These are phyloP conservation scores for Paratrimastix pyriformis DNA, from an alignment of 78 protist genomes.

Conservation along the genomic window DNA sequence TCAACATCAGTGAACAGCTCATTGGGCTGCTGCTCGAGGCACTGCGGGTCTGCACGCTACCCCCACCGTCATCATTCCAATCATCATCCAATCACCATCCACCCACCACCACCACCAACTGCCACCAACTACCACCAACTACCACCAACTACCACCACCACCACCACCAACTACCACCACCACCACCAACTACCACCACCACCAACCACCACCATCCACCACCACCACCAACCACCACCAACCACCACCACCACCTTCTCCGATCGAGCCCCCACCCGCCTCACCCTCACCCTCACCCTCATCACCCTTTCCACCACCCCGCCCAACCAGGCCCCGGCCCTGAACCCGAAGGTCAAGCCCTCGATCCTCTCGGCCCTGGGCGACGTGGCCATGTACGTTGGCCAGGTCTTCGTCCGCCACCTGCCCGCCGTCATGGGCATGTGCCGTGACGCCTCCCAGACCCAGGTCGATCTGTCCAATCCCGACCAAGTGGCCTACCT, in stretches of 20 bases:
- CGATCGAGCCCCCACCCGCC: no score
- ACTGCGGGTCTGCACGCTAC: not conserved
- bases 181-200: no score
- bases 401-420: conserved; percentile 43
- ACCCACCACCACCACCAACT: no score
- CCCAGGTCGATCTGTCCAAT: conserved; percentile 8
- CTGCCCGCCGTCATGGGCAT: conserved; percentile 37
- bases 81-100: not conserved
- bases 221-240: no score
- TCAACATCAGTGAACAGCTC: conserved; percentile 29
- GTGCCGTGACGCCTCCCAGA: conserved; percentile 32
- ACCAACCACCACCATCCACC: no score
- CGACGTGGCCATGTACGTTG: conserved; percentile 73
- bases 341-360: conserved; percentile 61
- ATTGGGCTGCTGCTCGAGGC: conserved; percentile 38
- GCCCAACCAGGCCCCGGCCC: no score
- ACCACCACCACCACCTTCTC: no score
- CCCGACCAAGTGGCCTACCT: conserved; percentile 48
- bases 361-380: conserved; percentile 57
- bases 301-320: no score
- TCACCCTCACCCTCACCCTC: no score
- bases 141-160: no score
- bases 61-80: not conserved
- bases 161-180: no score
- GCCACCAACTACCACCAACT: no score